phyloP scores from a whole-genome alignment of 2,329 filamentous ascomycete genomes.

The Cordyceps pruinosa region DNA sequence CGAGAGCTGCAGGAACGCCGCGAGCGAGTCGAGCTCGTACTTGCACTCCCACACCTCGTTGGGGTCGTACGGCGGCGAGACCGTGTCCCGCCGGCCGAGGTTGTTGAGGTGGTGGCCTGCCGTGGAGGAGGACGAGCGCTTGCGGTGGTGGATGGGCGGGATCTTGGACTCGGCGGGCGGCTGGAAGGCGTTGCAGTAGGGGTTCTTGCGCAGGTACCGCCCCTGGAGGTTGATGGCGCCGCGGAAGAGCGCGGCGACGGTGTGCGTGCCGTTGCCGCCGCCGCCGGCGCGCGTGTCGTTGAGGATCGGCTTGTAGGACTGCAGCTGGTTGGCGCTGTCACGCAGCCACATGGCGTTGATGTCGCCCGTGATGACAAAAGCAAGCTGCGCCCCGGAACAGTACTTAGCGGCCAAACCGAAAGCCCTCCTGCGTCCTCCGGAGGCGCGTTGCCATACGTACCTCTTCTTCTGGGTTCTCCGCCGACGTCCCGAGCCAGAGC shows the following conservation, averaged over 20 bases:
- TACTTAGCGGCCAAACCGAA: neutral
- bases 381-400: conserved; percentile 36
- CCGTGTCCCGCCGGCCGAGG: conserved; percentile 40
- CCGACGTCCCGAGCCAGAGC: conserved; percentile 57
- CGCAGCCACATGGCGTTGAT: conserved; percentile 92
- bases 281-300: conserved; percentile 42
- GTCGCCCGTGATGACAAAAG: conserved; percentile 78
- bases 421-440: no score
- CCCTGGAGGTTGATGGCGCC: conserved; percentile 73
- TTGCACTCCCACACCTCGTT: conserved; percentile 87
- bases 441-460: no score
- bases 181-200: conserved; percentile 94
- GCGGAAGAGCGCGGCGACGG: conserved; percentile 60
- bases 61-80: conserved; percentile 59
- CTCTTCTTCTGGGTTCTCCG: conserved; percentile 54
- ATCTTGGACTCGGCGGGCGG: conserved; percentile 63
- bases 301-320: conserved; percentile 63
- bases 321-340: conserved; percentile 76
- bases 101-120: neutral
- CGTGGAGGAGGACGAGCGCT: conserved; percentile 10
- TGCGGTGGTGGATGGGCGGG: conserved; percentile 21
- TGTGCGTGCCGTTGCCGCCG: conserved; percentile 34
- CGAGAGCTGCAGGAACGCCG: conserved; percentile 75
- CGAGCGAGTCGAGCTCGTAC: conserved; percentile 87
- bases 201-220: conserved; percentile 60